A percentile compares a stretch with the other conserved stretches of the same genome.
Evolutionary conservation across 1,284 basidiomycete species (phyloP).

Genomic region (Heterobasidion occidentale): DNA sequence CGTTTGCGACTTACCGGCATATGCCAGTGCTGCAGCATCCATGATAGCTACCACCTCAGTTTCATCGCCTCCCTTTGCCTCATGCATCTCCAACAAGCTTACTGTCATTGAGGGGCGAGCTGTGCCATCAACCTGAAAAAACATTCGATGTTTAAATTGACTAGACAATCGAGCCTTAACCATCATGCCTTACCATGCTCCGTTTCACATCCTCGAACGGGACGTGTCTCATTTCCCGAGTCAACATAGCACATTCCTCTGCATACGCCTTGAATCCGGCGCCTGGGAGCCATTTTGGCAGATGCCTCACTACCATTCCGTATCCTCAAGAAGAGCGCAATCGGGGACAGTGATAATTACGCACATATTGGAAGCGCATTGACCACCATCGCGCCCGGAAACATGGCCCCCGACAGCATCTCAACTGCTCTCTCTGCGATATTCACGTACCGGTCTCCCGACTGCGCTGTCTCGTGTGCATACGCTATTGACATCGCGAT

Average conservation of each 20-base stretch:
- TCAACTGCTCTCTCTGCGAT: neutral
- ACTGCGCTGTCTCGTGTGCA: neutral
- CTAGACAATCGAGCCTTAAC: neutral
- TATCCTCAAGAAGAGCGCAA: no score
- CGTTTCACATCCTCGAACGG: neutral
- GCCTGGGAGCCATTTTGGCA: neutral
- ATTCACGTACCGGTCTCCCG: neutral
- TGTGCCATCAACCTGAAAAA: neutral
- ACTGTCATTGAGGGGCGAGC: neutral
- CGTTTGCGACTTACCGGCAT: neutral
- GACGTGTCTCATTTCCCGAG: neutral
- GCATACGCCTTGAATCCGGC: neutral
- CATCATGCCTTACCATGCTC: neutral
- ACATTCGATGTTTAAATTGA: neutral
- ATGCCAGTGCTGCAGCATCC: neutral
- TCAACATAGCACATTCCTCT: neutral
- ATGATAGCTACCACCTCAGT: neutral
- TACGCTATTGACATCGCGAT: neutral
- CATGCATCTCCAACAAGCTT: neutral
- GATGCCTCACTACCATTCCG: neutral
- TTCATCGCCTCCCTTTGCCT: neutral
- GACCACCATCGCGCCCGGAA: neutral
- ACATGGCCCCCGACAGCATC: neutral
- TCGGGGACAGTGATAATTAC: no score
- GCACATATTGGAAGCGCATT: neutral